phyloP scores from a whole-genome alignment of 805 yeast genomes.

The Scheffersomyces ergatensis region DNA sequence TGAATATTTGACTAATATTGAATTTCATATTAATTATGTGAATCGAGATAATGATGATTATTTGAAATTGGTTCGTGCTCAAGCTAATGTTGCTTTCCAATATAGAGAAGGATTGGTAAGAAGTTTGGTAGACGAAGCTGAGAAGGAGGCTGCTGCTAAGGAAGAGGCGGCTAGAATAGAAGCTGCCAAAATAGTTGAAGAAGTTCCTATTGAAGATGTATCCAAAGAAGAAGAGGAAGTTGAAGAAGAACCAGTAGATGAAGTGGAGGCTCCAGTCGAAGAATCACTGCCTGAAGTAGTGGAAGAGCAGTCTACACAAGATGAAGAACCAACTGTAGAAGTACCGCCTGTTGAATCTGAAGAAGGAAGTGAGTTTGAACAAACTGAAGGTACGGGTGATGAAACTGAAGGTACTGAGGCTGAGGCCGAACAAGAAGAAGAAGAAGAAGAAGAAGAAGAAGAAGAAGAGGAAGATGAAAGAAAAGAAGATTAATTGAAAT shows the following conservation, averaged over 20 bases:
- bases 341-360: conserved; percentile 1
- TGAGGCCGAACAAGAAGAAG: not conserved
- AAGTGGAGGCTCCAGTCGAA: conserved; percentile 9
- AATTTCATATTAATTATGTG: conserved; percentile 47
- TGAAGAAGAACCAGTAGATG: conserved; percentile 44
- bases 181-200: conserved; percentile 14
- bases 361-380: conserved; percentile 1
- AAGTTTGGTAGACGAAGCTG: conserved; percentile 4
- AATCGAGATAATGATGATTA: conserved; percentile 62
- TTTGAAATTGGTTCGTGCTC: conserved; percentile 40
- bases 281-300: not conserved
- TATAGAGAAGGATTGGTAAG: conserved; percentile 26
- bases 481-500: not conserved
- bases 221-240: conserved; percentile 67
- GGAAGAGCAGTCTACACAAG: not conserved
- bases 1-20: conserved; percentile 35
- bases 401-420: not conserved
- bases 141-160: not conserved
- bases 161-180: conserved; percentile 18
- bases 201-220: conserved; percentile 19
- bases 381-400: not conserved
- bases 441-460: not conserved
- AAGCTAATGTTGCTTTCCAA: conserved; percentile 44
- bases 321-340: not conserved
- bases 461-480: not conserved